Evolutionary conservation across 2,329 filamentous ascomycete species (phyloP), one percentile per base, ranked within the genome.

Genomic region (Fusarium continuum): DNA sequence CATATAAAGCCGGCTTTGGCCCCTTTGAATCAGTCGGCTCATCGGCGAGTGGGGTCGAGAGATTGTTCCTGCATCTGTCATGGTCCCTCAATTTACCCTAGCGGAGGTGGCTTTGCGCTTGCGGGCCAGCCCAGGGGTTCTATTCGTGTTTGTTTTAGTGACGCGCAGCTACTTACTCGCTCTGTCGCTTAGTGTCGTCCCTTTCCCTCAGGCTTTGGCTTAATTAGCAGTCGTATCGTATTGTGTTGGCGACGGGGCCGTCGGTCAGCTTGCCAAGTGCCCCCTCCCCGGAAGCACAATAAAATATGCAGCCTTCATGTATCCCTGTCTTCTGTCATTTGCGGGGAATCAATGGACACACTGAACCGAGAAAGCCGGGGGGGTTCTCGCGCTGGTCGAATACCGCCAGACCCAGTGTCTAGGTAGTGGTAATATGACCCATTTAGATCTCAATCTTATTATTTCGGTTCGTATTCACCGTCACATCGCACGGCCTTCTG

Each of bases 41-140:
- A 48, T 67, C 67, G 65, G 65, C 38, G 50, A 61, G 68, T 68
- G 70, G 71, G 56, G 70, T 63, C 47, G 20, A 45, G 60, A 70
- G 63, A 73, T 74, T 73, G 73, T 73, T 73, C 73, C 71, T 74
- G 72, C 71, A 61, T 74, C 69, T 71, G 61, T 52, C 55, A 66
- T 38, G 35, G 45, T 44, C 38, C 57, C 54, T 58, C 47, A 71
- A 69, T 66, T 65, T 58, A 47, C 57, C 60, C 43, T 71, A 67
- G 69, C 49, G 54, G 40, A 39, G 40, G 60, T 60, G 57, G 49
- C 60, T 70, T 46, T 45, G 63, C 59, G 51, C 59, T 52, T 70
- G 43, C 31, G 23, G 20, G 19, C 17, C 36, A 47, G n/a, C 55
- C 40, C 40, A 56, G 49, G 43, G 52, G 52, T 51, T 41, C n/a